Base-by-base conservation (phyloP, 495 filamentous ascomycete genomes). In the Hypoxylon perforatum region DNA sequence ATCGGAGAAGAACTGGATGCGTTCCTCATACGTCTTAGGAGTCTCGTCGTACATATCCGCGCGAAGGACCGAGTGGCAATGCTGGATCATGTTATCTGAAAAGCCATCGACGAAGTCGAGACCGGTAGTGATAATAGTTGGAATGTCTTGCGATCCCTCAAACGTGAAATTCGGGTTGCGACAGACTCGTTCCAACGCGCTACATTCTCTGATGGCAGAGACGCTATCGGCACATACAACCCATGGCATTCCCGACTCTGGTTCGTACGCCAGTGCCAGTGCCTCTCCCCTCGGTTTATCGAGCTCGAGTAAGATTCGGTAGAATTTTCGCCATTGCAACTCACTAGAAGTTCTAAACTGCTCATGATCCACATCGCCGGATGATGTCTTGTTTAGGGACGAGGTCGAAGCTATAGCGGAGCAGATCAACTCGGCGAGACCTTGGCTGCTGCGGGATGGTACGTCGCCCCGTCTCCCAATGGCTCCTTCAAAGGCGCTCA, bases 241-340 rank as follows among this genome's bases (percentile, higher is more conserved):
- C 91, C 92, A 97, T 3, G 94, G 88, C 78, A 92, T 87, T 33
- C 88, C 88, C 10, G 81, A 80, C 39, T 87, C 80, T 0, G 82
- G 71, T 69, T 98, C 96, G 63, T 88, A 90, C 0, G 87, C 86
- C 30, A 98, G 78, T 3, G 91, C 87, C 38, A 96, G 73, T 2
- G 89, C 86, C 70, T 97, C 92, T 5, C 90, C 88, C 70, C 93
- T 85, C 61, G 91, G 88, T 61, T 89, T 93, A 70, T 99, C 91
- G 19, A 99, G 84, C 71, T 98, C 94, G 11, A 87, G 81, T 48
- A 94, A 83, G 19, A 97, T 83, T 39, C 94, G 88, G 79, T 91
- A 95, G 77, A 95, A 96, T 44, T 92, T 84, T 41, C 90, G 87
- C 96, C 95, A 99, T 71, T 97, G 94, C 8, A 88, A 80, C 72